phyloP scores from a whole-genome alignment of 352 stramenopile species.

The Peronospora tabacina region DNA sequence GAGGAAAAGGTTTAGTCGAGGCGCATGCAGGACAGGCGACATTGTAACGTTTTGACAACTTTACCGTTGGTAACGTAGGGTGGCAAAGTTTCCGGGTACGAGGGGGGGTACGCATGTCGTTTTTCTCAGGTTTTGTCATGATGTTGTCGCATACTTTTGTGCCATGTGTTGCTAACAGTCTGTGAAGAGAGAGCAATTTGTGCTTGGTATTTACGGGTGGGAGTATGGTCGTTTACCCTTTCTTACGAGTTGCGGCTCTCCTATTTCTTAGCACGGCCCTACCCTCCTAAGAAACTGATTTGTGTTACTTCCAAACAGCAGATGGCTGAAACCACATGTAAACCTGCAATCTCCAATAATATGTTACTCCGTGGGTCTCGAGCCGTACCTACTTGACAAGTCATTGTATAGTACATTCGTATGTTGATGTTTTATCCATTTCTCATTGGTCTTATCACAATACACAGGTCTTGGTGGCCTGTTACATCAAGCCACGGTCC shows the following conservation, averaged over 20 bases:
- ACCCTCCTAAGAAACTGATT: constrained; percentile 17
- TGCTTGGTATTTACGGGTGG: too few species aligned
- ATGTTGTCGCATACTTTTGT: background rate
- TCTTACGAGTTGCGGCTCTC: background rate
- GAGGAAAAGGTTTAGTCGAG: constrained; percentile 23
- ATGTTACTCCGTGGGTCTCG: background rate
- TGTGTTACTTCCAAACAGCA: constrained; percentile 3
- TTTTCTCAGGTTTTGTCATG: constrained; percentile 16
- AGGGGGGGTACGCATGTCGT: constrained; percentile 21
- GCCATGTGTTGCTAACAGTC: too few species aligned
- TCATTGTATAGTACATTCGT: too few species aligned
- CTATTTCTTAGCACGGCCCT: background rate
- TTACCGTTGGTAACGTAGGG: background rate
- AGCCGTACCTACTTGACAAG: too few species aligned
- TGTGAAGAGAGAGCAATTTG: background rate
- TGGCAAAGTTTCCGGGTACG: background rate
- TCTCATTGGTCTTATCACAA: background rate
- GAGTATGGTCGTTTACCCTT: background rate
- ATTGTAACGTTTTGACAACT: constrained; percentile 13
- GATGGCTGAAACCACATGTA: constrained; percentile 8
- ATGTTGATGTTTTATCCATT: too few species aligned
- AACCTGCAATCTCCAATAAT: constrained; percentile 8
- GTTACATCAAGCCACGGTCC: background rate
- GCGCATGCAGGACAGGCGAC: constrained; percentile 18
- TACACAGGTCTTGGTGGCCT: constrained; percentile 2